Evolutionary conservation across 305 asterid genomes (phyloP), one percentile per base, ranked within the genome.

Genomic region (Plantago rigida): DNA sequence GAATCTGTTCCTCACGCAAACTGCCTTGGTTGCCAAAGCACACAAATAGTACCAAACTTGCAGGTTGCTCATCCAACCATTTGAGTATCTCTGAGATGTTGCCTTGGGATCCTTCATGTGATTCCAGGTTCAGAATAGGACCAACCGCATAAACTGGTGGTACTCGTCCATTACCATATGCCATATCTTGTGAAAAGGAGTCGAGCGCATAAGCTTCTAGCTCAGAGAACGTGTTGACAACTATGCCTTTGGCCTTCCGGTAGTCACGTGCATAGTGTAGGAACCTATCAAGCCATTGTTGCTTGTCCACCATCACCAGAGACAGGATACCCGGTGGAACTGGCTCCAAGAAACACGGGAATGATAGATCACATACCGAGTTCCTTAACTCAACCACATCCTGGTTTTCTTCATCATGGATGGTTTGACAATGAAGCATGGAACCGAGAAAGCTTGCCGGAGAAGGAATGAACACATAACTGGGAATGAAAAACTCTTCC

Each of bases 11-110:
- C 28, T 60, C 73, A 1, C 51, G 34, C 62, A 86, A 54, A 64
- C 94, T 78, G 66, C 89, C 94, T 51, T 80, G 86, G 73, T 94
- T 88, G 14, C 95, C 96, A 26, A 88, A 86, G 55, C 95, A 86
- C 0, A 86, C 14, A 56, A 82, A 79, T 47, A 86, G 73, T 19
- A 88, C 91, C 1, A 94, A 88, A 0, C 69, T 4, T 5, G 69
- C 12, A 8, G 81, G 83, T 47, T 88, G 95, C 0, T 68, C 54
- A 36, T 79, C 81, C 8, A 88, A 62, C 87, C 95, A 86, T 24
- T 59, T 19, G 44, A 77, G 39, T 0, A 70, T 57, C 4, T 52
- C 76, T 1, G 67, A 58, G 14, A 65, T 59, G n/a, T 34, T 69
- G 3, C 50, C 48, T 0, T 28, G 60, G n/a, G 73, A 59, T 13